Evolutionary conservation across 805 yeast species (phyloP).

Genomic region (Lipomyces sp.): DNA sequence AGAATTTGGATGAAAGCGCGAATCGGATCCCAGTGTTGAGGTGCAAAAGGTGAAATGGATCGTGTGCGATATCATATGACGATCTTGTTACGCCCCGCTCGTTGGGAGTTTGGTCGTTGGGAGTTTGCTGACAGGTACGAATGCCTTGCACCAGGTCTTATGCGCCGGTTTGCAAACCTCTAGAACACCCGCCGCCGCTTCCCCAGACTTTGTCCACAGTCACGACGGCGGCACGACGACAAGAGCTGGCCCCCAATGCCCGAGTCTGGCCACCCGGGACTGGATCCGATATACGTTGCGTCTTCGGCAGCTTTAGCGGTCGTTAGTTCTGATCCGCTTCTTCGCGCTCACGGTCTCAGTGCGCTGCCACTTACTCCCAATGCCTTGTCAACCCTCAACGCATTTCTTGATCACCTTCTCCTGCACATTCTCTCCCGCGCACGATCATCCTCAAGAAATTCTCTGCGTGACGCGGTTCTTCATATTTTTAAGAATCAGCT

Average conservation of each 20-base stretch:
- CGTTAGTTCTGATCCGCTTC: constrained; percentile 6
- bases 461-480: constrained; percentile 6
- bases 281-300: constrained; percentile 4
- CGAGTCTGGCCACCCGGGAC: background rate
- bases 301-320: constrained; percentile 9
- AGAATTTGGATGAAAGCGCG: too few relatives aligned
- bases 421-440: constrained; percentile 10
- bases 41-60: too few relatives aligned
- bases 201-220: too few relatives aligned
- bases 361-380: constrained; percentile 3
- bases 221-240: too few relatives aligned
- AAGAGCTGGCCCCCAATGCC: background rate
- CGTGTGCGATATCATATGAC: too few relatives aligned
- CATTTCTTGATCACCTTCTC: constrained; percentile 9
- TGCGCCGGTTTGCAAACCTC: too few relatives aligned
- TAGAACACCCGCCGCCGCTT: too few relatives aligned
- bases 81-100: too few relatives aligned
- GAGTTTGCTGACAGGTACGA: too few relatives aligned
- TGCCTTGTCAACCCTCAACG: constrained; percentile 5
- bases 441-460: background rate
- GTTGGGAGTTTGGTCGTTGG: too few relatives aligned
- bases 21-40: too few relatives aligned
- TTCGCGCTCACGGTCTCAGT: constrained; percentile 4
- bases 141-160: too few relatives aligned
- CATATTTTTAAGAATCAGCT: constrained; percentile 10